Base-by-base conservation (phyloP, 2,329 filamentous ascomycete species). In the Pseudocercospora fijiensis region DNA sequence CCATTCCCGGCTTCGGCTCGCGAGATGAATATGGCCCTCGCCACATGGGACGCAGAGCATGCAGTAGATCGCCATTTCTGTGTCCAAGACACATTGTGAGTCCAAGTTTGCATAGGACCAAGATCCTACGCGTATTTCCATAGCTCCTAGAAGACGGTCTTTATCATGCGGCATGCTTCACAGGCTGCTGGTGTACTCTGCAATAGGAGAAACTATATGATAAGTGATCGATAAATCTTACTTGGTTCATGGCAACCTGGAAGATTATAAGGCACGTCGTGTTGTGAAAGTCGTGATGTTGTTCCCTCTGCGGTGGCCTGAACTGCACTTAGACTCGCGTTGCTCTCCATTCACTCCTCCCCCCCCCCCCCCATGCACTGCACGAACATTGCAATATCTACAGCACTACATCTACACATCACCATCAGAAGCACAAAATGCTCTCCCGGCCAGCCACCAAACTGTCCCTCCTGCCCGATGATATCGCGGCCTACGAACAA, bases 391-490 rank as follows among this genome's bases (percentile, higher is more conserved):
- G 33, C 33, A 37, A 37, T 37, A 37, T 37, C 13, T 6, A 37
- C 33, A n/a, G 2, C 33, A 5, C 13, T n/a, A 4, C 1, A 37
- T 2, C 33, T n/a, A n/a, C 4, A 37, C 6, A 5, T 2, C 4
- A 4, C 13, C 33, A 33, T 4, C 10, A 13, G 10, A 33, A 33
- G n/a, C 3, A 13, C 1, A 57, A 30, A 22, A 77, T 77, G 76
- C 68, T 77, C 2, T 75, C 75, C 27, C 73, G 76, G 16, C 73
- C 74, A 43, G 65, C 75, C 4, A 77, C 76, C 8, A 76, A 75
- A 51, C 73, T 77, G 51, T 69, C 69, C 7, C 71, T 76, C 22
- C 74, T 72, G 13, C 64, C 69, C n/a, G 75, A 76, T 18, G 76
- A 77, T 58, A 68, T 77, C 22, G 63, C 67, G 10, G 70, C 68